Conservation (phyloP, 116 monocot genomes). For the Zostera marina region DNA sequence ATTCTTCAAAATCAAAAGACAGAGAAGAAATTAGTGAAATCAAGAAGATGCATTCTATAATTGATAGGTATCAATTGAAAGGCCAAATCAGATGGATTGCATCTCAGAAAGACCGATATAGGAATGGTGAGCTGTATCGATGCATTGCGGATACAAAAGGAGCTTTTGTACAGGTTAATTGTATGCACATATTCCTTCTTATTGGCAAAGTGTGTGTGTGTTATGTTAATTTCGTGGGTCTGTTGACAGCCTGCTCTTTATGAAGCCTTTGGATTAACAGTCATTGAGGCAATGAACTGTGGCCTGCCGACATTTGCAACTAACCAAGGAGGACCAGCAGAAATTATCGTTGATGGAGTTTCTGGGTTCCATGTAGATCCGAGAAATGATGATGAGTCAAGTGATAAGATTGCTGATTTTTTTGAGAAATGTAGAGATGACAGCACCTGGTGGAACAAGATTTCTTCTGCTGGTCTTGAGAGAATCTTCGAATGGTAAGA, state of each 20-base stretch:
- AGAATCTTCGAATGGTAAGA: constrained; percentile 62
- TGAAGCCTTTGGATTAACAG: constrained; percentile 74
- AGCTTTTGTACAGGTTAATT: constrained; percentile 56
- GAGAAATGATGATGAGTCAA: constrained; percentile 37
- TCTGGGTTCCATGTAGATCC: constrained; percentile 69
- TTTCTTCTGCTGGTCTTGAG: constrained; percentile 50
- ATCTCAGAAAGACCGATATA: constrained; percentile 48
- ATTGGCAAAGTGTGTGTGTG: not conserved
- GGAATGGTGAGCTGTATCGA: constrained; percentile 64
- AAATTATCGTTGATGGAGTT: constrained; percentile 62
- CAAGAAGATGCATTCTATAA: constrained; percentile 57
- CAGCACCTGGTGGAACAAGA: constrained; percentile 42
- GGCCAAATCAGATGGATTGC: constrained; percentile 62
- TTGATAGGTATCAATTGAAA: constrained; percentile 36
- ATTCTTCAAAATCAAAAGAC: constrained; percentile 56
- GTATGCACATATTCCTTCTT: not conserved
- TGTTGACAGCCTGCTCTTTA: constrained; percentile 55
- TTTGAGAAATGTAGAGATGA: constrained; percentile 52
- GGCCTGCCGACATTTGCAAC: constrained; percentile 64
- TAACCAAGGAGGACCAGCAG: constrained; percentile 70
- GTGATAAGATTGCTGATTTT: constrained; percentile 61
- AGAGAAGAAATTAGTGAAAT: constrained; percentile 61
- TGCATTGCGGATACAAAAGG: constrained; percentile 58
- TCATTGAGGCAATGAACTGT: constrained; percentile 82
- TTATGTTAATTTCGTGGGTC: not conserved